These are phyloP conservation scores for Backusella circina DNA, from an alignment of 192 early-diverging fungal species.

Conservation along the genomic window DNA sequence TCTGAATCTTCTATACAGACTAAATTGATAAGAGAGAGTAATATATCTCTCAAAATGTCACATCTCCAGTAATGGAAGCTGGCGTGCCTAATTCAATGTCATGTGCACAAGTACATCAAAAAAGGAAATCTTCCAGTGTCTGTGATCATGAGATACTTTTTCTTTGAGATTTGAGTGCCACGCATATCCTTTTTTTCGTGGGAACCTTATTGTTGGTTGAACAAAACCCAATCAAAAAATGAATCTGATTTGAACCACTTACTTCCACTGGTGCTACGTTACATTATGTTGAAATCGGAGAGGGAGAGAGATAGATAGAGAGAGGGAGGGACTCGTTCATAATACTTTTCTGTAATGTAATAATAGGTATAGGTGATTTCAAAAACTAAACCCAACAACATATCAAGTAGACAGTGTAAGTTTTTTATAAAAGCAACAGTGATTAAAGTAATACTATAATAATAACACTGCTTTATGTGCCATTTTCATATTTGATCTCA, in stretches of 20 bases:
- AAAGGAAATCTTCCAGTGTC: neutral
- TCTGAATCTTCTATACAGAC: neutral
- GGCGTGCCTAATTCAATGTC: neutral
- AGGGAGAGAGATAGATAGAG: neutral
- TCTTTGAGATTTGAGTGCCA: neutral
- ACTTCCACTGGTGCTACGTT: neutral
- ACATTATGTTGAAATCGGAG: neutral
- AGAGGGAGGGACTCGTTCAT: too few species aligned
- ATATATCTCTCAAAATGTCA: neutral
- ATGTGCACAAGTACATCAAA: neutral
- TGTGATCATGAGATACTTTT: neutral
- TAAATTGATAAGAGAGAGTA: neutral
- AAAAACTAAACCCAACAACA: too few species aligned
- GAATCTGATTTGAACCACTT: conserved; percentile 3
- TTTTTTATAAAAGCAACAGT: too few species aligned
- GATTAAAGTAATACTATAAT: too few species aligned
- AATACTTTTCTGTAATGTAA: too few species aligned
- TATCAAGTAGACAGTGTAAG: too few species aligned
- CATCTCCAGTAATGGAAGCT: neutral
- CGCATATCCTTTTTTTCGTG: neutral
- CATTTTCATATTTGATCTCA: too few species aligned
- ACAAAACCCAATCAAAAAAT: neutral
- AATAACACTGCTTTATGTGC: too few species aligned
- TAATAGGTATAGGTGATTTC: too few species aligned
- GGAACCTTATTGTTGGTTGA: neutral